Evolutionary conservation across 345 rosid genomes (phyloP).

Genomic region (Hirschfeldia incana): DNA sequence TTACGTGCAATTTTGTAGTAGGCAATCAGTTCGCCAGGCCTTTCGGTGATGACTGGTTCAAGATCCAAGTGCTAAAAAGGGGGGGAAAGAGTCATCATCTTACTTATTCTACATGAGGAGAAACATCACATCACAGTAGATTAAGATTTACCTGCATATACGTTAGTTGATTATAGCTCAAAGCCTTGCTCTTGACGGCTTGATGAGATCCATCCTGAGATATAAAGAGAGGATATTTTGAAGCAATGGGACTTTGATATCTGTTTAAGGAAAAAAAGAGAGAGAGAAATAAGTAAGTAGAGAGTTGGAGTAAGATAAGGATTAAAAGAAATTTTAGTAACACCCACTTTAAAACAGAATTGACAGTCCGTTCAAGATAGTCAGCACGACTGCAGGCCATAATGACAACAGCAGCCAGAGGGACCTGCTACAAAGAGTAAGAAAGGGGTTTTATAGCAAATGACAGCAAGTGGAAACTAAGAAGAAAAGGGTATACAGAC

Average conservation of each 20-base stretch:
- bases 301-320: background rate
- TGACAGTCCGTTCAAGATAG: conserved; percentile 84
- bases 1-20: conserved; percentile 94
- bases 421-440: conserved; percentile 48
- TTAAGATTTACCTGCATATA: conserved; percentile 72
- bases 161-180: conserved; percentile 78
- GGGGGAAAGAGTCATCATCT: conserved; percentile 16
- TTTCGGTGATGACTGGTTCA: conserved; percentile 71
- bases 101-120: conserved; percentile 19
- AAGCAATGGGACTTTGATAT: conserved; percentile 72
- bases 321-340: background rate
- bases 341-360: conserved; percentile 71
- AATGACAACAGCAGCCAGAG: conserved; percentile 89
- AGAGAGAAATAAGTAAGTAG: conserved; percentile 21
- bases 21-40: conserved; percentile 90
- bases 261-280: conserved; percentile 40
- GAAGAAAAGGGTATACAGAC: conserved; percentile 32
- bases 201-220: conserved; percentile 93
- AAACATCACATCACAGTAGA: conserved; percentile 3
- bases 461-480: conserved; percentile 3
- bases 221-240: conserved; percentile 83
- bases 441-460: background rate
- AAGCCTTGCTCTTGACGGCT: conserved; percentile 69
- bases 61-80: conserved; percentile 75
- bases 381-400: conserved; percentile 99